Percentiles rank a stretch among this genome's conserved stretches.
These are phyloP conservation scores for Coemansia sp. DNA, from an alignment of 192 early-diverging fungal genomes.

Conservation along the genomic window DNA sequence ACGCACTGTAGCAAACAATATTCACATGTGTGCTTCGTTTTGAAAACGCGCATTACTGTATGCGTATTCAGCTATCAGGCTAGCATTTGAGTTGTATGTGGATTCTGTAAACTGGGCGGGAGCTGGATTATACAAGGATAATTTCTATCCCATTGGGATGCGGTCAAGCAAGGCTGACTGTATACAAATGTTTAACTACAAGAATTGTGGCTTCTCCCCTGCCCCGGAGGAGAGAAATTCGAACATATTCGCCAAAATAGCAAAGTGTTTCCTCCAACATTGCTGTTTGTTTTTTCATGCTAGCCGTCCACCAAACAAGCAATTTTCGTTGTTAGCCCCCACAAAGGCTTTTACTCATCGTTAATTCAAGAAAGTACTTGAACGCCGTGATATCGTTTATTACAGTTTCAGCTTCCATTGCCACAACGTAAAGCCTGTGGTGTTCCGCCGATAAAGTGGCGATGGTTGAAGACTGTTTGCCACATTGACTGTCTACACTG, in stretches of 20 bases:
- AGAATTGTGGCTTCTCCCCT: slow-evolving; percentile 6
- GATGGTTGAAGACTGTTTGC: background rate
- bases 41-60: background rate
- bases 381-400: no score
- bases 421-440: no score
- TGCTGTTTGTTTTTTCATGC: background rate
- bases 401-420: no score
- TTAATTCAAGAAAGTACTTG: no score
- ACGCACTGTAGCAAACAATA: background rate
- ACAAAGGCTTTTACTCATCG: no score
- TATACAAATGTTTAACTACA: background rate
- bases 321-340: no score
- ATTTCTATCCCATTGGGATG: background rate
- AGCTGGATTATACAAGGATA: background rate
- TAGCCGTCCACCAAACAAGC: background rate
- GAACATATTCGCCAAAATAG: no score
- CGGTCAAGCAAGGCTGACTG: slow-evolving; percentile 6
- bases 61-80: background rate
- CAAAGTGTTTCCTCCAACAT: background rate
- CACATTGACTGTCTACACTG: background rate
- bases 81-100: background rate
- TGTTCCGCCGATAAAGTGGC: background rate
- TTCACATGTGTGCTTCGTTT: background rate
- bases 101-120: background rate
- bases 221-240: no score